Percentiles rank a stretch among this genome's conserved stretches.
phyloP scores from a whole-genome alignment of 2,329 filamentous ascomycete species.

The Fusarium sp. region DNA sequence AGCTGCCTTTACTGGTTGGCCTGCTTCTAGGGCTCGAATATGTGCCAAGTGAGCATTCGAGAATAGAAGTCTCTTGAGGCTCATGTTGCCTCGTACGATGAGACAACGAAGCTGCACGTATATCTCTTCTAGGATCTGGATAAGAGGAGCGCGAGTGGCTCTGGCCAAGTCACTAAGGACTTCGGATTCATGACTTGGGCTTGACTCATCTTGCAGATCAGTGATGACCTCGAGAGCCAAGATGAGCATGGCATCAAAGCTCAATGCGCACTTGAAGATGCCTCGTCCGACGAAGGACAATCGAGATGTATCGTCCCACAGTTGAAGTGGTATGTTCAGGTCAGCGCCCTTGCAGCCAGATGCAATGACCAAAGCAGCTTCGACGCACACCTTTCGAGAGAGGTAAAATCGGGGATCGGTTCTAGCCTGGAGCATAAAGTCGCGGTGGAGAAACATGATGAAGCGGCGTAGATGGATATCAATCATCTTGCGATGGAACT shows the following conservation, averaged over 20 bases:
- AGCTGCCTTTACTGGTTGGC: conserved; percentile 36
- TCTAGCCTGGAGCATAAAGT: conserved; percentile 46
- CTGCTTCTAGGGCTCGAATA: conserved; percentile 43
- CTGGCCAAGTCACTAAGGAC: conserved; percentile 44
- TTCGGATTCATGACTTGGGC: conserved; percentile 35
- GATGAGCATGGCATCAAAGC: conserved; percentile 45
- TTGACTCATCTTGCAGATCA: conserved; percentile 43
- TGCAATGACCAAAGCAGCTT: conserved; percentile 44
- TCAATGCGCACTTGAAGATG: conserved; percentile 46
- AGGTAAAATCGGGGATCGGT: conserved; percentile 44
- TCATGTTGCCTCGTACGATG: conserved; percentile 40
- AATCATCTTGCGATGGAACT: conserved; percentile 44
- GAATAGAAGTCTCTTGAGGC: conserved; percentile 45
- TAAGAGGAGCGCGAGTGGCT: conserved; percentile 38
- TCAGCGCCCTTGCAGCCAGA: conserved; percentile 34
- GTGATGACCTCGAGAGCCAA: conserved; percentile 43
- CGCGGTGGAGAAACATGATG: conserved; percentile 47
- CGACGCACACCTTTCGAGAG: conserved; percentile 45
- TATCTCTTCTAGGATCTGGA: conserved; percentile 36
- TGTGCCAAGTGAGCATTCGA: conserved; percentile 41
- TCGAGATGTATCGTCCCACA: conserved; percentile 43
- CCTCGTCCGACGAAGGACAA: conserved; percentile 46
- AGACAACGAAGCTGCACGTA: conserved; percentile 39
- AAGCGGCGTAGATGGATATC: conserved; percentile 46
- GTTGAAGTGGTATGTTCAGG: conserved; percentile 24